A percentile compares a stretch with the other conserved stretches of the same genome.
phyloP scores from a whole-genome alignment of 306 rosid species.

The Cicer yamashitae region DNA sequence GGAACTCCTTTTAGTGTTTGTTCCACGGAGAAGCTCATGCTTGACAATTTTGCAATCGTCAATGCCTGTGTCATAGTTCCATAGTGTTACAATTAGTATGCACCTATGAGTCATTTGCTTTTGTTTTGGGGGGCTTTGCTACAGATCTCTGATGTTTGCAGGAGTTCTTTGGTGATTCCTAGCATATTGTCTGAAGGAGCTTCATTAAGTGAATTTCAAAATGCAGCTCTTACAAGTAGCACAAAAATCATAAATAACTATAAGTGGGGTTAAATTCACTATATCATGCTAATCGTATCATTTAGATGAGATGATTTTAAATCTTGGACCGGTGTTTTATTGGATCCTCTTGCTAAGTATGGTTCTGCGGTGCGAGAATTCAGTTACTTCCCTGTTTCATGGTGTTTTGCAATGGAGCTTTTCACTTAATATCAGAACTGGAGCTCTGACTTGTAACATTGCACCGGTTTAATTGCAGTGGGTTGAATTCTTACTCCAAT shows the following conservation, averaged over 20 bases:
- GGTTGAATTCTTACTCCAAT: constrained; percentile 60
- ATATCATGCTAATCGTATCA: constrained; percentile 50
- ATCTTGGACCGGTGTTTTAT: constrained; percentile 49
- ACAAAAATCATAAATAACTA: constrained; percentile 52
- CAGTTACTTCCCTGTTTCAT: constrained; percentile 50
- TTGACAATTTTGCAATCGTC: constrained; percentile 58
- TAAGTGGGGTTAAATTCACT: constrained; percentile 58
- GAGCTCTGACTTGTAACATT: constrained; percentile 60
- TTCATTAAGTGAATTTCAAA: constrained; percentile 54
- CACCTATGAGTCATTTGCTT: constrained; percentile 69
- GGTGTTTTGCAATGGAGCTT: constrained; percentile 58
- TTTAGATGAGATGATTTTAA: constrained; percentile 54
- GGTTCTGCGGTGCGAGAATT: constrained; percentile 54
- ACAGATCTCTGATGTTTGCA: constrained; percentile 53
- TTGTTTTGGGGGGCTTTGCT: constrained; percentile 78
- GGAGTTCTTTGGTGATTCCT: constrained; percentile 59
- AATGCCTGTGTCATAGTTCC: constrained; percentile 57
- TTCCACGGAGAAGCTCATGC: constrained; percentile 76
- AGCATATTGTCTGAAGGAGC: constrained; percentile 53
- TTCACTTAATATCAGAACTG: constrained; percentile 51
- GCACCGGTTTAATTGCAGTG: constrained; percentile 58
- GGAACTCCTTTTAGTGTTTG: constrained; percentile 56
- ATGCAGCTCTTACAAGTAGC: constrained; percentile 59
- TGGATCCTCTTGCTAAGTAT: constrained; percentile 57
- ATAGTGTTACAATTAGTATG: constrained; percentile 64